Evolutionary conservation across 2,329 filamentous ascomycete species (phyloP), one percentile per base, ranked within the genome.

Genomic region (Cytospora mali): DNA sequence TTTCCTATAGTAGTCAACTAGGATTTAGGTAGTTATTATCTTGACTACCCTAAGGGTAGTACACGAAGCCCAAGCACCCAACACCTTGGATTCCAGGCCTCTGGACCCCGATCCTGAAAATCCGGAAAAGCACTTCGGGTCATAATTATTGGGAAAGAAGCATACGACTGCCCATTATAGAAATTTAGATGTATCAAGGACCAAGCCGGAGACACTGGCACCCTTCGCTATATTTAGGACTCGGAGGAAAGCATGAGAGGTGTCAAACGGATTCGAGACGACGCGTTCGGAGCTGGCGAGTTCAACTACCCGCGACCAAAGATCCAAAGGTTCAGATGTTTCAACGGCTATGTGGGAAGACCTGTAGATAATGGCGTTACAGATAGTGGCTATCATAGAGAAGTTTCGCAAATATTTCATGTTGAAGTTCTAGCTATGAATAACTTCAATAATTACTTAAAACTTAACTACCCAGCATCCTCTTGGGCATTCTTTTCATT

Each of bases 101-200:
- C n/a, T n/a, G n/a, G n/a, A n/a, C n/a, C n/a, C n/a, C n/a, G n/a
- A n/a, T n/a, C n/a, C n/a, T n/a, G n/a, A n/a, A n/a, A n/a, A n/a
- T n/a, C n/a, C n/a, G n/a, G n/a, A n/a, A n/a, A n/a, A n/a, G n/a
- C n/a, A n/a, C n/a, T n/a, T n/a, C n/a, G n/a, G n/a, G n/a, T n/a
- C n/a, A n/a, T n/a, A n/a, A n/a, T n/a, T n/a, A n/a, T n/a, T n/a
- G n/a, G n/a, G n/a, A n/a, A n/a, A n/a, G n/a, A 31, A 52, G 18
- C 25, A 18, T 31, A 16, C n/a, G n/a, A n/a, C n/a, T n/a, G 48
- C 23, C 9, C 25, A 53, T n/a, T 59, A 21, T 14, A 7, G 11
- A 5, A 23, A 10, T 10, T 9, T 59, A 16, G 56, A 59, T 39
- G 49, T 59, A 13, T 59, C 56, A 11, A 42, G 56, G 56, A 59